Evolutionary conservation across 257 asterid genomes (phyloP), one percentile per base, ranked within the genome.

Genomic region (Oldenlandia corymbosa): DNA sequence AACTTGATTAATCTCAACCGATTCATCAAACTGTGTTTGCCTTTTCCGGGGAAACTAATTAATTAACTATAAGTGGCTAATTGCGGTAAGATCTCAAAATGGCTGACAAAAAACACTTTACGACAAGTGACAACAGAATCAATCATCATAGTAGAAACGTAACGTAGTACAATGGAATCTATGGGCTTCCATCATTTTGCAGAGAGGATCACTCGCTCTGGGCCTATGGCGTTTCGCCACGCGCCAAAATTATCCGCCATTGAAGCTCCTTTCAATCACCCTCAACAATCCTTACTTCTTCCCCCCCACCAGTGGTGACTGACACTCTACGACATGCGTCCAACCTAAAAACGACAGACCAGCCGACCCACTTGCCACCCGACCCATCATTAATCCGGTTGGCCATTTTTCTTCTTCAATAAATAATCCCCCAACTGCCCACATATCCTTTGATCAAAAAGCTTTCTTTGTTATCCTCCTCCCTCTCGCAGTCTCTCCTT

Each of bases 231-330:
- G 5, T n/a, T 0, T 14, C 14, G 62, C 62, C 62, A 57, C 62
- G 46, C 62, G 21, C 62, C 17, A 57, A 18, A 30, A 32, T 32
- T n/a, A 34, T 57, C 62, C 62, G 62, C 45, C 62, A 57, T 57
- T 57, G 28, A 32, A n/a, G 46, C 46, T 31, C 28, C 62, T 57
- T 32, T 54, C 60, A 54, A 16, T 27, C n/a, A 28, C 14, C 26
- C 55, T 50, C 43, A n/a, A n/a, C n/a, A n/a, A n/a, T n/a, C n/a
- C n/a, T n/a, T 36, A 18, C 7, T 27, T 13, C 39, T 14, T 1
- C 39, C 39, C 39, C 39, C 9, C 9, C 4, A 34, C 39, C 9
- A 34, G 39, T 34, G 4, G 39, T 9, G 6, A 34, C 39, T 34
- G 6, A n/a, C 39, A 34, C 39, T 4, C 39, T 4, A 34, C 39